These are phyloP conservation scores for Zhuliangozyma blackwelliae DNA, from an alignment of 1,139 yeast species.

Conservation along the genomic window DNA sequence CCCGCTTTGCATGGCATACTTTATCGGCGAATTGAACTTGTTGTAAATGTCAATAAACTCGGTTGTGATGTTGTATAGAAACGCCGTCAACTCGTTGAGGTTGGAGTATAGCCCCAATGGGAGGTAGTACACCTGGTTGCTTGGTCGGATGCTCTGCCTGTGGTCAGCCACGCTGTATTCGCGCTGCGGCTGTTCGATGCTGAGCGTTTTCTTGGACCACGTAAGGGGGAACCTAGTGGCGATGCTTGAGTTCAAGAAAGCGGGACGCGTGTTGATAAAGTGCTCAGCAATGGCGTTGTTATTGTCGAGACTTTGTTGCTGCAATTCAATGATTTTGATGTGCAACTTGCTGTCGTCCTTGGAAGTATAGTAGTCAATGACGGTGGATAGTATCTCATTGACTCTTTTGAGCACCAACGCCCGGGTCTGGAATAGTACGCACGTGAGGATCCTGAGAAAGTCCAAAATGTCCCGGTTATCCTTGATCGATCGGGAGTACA, in stretches of 20 bases:
- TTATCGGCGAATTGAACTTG: slow-evolving; percentile 11
- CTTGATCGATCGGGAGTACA: slow-evolving; percentile 4
- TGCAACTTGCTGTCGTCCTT: slow-evolving; percentile 13
- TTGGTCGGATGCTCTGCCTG: slow-evolving; percentile 13
- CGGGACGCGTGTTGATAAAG: slow-evolving; percentile 25
- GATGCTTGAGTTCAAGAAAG: slow-evolving; percentile 23
- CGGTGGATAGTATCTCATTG: slow-evolving; percentile 23
- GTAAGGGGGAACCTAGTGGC: slow-evolving; percentile 31
- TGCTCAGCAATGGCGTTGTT: slow-evolving; percentile 18
- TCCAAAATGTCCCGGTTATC: slow-evolving; percentile 18
- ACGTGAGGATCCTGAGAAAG: slow-evolving; percentile 25
- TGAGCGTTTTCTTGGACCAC: slow-evolving; percentile 24
- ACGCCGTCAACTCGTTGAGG: slow-evolving; percentile 29
- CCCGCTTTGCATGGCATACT: slow-evolving; percentile 20
- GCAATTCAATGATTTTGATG: slow-evolving; percentile 26
- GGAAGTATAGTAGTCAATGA: slow-evolving; percentile 20
- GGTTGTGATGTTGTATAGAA: slow-evolving; percentile 25
- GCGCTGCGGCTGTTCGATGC: slow-evolving; percentile 11
- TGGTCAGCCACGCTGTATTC: slow-evolving; percentile 7
- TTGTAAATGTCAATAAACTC: slow-evolving; percentile 31
- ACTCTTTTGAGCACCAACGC: slow-evolving; percentile 28
- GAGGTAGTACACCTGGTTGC: slow-evolving; percentile 25
- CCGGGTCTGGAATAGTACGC: slow-evolving; percentile 26
- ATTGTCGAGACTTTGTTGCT: slow-evolving; percentile 23
- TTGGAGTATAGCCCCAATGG: slow-evolving; percentile 38